A percentile compares a stretch with the other conserved stretches of the same genome.
phyloP scores from a whole-genome alignment of 768 basidiomycete species.

The Naganishia vishniacii region DNA sequence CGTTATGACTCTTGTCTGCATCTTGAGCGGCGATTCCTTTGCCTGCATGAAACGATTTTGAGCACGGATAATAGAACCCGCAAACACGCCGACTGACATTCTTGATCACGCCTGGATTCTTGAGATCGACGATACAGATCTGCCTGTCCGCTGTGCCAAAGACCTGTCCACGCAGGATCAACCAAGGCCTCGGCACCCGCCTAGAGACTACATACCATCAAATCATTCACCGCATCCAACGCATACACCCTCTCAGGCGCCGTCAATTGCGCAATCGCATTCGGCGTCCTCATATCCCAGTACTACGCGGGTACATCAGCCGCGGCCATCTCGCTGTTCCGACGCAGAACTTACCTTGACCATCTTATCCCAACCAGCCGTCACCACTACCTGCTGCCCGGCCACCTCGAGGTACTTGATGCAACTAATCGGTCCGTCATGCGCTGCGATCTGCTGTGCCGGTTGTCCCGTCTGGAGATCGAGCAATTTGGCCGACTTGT shows the following conservation, averaged over 20 bases:
- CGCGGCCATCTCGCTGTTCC: not conserved
- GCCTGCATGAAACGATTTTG: conserved; percentile 52
- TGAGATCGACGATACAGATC: conserved; percentile 80
- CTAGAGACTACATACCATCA: conserved; percentile 53
- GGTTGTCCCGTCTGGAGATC: conserved; percentile 74
- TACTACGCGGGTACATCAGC: conserved; percentile 56
- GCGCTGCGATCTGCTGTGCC: conserved; percentile 74
- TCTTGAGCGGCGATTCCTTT: conserved; percentile 75
- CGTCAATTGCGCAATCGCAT: conserved; percentile 68
- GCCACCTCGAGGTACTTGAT: conserved; percentile 75
- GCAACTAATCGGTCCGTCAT: conserved; percentile 80
- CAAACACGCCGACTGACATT: conserved; percentile 55
- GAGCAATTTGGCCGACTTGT: conserved; percentile 91
- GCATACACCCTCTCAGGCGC: conserved; percentile 89
- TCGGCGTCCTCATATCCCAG: conserved; percentile 79
- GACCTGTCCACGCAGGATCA: conserved; percentile 50
- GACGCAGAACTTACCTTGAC: conserved; percentile 61
- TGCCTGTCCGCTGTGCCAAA: conserved; percentile 90
- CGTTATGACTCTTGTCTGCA: conserved; percentile 47
- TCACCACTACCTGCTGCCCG: conserved; percentile 64
- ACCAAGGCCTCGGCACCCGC: not conserved
- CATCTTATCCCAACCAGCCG: conserved; percentile 97
- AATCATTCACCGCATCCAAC: conserved; percentile 71
- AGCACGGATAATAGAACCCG: not conserved
- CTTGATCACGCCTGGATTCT: conserved; percentile 70